A percentile compares a stretch with the other conserved stretches of the same genome.
These are phyloP conservation scores for Podospora pseudopauciseta DNA, from an alignment of 495 filamentous ascomycete species.

Conservation along the genomic window DNA sequence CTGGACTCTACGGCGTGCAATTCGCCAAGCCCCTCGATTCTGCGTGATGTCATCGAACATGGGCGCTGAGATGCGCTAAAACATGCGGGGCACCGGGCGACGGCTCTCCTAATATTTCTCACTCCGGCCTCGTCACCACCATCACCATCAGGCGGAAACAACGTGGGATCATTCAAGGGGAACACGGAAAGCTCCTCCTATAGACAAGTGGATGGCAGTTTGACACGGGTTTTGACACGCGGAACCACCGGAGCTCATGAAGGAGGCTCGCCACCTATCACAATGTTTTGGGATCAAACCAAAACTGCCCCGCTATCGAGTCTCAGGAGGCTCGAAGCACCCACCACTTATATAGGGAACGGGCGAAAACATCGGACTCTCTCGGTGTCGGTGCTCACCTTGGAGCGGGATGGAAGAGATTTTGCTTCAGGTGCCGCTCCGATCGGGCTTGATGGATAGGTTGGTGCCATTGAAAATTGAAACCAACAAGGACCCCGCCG, in stretches of 20 bases:
- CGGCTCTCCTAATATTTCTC: neutral
- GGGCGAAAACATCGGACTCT: neutral
- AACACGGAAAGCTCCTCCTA: neutral
- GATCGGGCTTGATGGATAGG: neutral
- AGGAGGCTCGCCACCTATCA: neutral
- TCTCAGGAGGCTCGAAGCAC: neutral
- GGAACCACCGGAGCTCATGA: neutral
- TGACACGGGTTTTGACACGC: neutral
- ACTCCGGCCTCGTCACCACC: neutral
- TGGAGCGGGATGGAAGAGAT: neutral
- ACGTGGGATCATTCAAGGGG: neutral
- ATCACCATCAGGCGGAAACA: neutral
- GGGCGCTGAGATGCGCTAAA: neutral
- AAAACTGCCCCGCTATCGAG: neutral
- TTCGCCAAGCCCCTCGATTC: neutral
- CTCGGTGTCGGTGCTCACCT: neutral
- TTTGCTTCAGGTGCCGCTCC: neutral
- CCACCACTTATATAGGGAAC: neutral
- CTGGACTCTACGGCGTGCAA: neutral
- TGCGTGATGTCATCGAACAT: neutral
- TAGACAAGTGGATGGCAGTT: neutral
- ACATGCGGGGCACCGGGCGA: neutral
- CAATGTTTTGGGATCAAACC: neutral
- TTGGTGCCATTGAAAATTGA: slow-evolving; percentile 1
- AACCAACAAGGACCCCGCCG: slow-evolving; percentile 3